Percentiles rank a stretch among this genome's conserved stretches.
Conservation (phyloP, 2,329 filamentous ascomycete genomes). For the Fusarium palustre region DNA sequence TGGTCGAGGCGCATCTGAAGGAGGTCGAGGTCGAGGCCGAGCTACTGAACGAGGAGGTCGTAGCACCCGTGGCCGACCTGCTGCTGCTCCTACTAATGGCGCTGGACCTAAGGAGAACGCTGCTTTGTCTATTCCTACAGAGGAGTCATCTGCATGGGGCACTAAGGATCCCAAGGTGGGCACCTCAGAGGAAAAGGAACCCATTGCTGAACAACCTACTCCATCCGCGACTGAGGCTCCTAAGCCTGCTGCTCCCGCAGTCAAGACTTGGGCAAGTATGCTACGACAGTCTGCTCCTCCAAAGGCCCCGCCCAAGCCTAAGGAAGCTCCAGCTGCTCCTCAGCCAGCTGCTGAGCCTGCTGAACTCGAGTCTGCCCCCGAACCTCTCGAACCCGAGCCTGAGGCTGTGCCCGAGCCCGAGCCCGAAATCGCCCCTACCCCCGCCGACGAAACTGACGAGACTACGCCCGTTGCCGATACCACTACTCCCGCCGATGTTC, state of each 20-base stretch:
- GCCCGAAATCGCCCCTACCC: conserved; percentile 51
- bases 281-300: conserved; percentile 69
- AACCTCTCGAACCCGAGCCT: conserved; percentile 52
- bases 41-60: conserved; percentile 72
- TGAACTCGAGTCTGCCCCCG: conserved; percentile 54
- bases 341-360: conserved; percentile 53
- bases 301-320: conserved; percentile 69
- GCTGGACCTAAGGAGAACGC: conserved; percentile 66
- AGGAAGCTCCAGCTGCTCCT: conserved; percentile 60
- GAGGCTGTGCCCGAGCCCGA: conserved; percentile 49
- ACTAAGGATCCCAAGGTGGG: conserved; percentile 54
- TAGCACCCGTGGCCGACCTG: conserved; percentile 72
- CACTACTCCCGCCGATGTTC: conserved; percentile 42
- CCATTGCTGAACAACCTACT: conserved; percentile 49
- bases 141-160: conserved; percentile 70
- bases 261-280: conserved; percentile 81
- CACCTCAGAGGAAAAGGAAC: conserved; percentile 51
- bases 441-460: conserved; percentile 42
- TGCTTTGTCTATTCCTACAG: conserved; percentile 73
- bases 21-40: conserved; percentile 71
- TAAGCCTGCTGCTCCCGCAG: conserved; percentile 55
- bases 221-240: conserved; percentile 53
- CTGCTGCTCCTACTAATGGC: conserved; percentile 69
- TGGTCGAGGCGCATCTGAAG: conserved; percentile 71
- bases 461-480: conserved; percentile 51